phyloP scores from a whole-genome alignment of 163 green algal genomes.

The Picocystis sp. region DNA sequence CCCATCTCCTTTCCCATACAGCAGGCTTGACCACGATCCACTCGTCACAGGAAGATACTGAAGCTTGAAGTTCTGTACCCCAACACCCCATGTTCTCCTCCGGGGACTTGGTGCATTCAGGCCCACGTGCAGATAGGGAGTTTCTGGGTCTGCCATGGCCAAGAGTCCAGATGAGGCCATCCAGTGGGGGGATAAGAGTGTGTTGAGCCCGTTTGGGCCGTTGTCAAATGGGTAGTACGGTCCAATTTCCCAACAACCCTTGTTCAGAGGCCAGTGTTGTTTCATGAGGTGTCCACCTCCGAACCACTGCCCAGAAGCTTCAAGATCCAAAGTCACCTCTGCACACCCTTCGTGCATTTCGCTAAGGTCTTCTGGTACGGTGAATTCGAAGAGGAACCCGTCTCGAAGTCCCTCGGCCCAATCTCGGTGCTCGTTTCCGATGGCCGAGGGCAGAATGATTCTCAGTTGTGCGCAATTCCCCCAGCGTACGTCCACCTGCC shows the following conservation, averaged over 20 bases:
- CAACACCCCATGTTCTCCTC: conserved; percentile 10
- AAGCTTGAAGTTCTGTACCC: conserved; percentile 11
- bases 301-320: conserved; percentile 32
- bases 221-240: conserved; percentile 45
- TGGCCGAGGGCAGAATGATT: neutral
- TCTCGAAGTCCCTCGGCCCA: conserved; percentile 3
- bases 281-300: conserved; percentile 40
- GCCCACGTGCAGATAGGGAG: conserved; percentile 40
- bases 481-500: too few species aligned
- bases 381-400: conserved; percentile 28
- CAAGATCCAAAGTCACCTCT: conserved; percentile 32
- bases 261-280: conserved; percentile 43
- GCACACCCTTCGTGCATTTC: conserved; percentile 17
- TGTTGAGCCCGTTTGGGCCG: conserved; percentile 44
- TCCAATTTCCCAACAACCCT: conserved; percentile 28
- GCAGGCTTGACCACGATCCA: conserved; percentile 14
- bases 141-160: conserved; percentile 34
- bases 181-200: conserved; percentile 30
- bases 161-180: conserved; percentile 34
- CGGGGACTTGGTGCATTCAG: conserved; percentile 30
- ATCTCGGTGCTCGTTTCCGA: neutral
- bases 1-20: conserved; percentile 24
- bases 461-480: too few species aligned
- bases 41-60: conserved; percentile 1
- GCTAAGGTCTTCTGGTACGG: conserved; percentile 6